Base-by-base conservation (phyloP, 495 filamentous ascomycete species). In the Penicillium cosmopolitanum region DNA sequence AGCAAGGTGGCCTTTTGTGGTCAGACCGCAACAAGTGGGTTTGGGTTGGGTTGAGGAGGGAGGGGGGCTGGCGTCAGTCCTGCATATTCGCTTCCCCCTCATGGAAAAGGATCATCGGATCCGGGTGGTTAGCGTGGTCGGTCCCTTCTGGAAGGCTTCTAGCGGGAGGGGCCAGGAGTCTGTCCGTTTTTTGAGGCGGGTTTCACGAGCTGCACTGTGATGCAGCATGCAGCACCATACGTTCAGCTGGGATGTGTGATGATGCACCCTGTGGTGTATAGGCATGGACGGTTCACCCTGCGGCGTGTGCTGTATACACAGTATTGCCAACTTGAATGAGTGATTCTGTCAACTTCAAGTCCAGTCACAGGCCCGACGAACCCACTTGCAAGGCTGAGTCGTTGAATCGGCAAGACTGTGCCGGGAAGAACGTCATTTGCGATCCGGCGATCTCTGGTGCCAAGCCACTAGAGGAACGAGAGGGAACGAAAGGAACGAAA, bases 41-140 rank as follows among this genome's bases (percentile, higher is more conserved):
- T n/a, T 44, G 42, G 42, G 23, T 4, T 23, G 23, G 23, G 23
- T 23, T 23, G 23, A 23, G 40, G 40, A 15, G 40, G 40, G 40
- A 16, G 40, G n/a, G 6, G 42, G 42, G 16, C 42, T 48, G 46
- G 46, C 46, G 46, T 48, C 46, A 48, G 46, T 48, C 46, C 19
- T 48, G 46, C 46, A 48, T 12, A 28, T 48, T 23, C 19, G 46
- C 18, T 28, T 48, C 46, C 46, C 46, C 19, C 15, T 12, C 8
- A 23, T 5, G 46, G 46, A 9, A 48, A 48, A 28, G 46, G 46
- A 48, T 48, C 46, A 48, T 48, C 46, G 18, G 19, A 23, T 48
- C 19, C 18, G 8, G 1, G 21, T 23, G 19, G 18, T 48, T 48
- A 48, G 46, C 46, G 46, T n/a, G 46, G 46, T 28, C 7, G 19